These are phyloP conservation scores for Ophiocordyceps camponoti-saundersi DNA, from an alignment of 2,329 filamentous ascomycete species.

Conservation along the genomic window DNA sequence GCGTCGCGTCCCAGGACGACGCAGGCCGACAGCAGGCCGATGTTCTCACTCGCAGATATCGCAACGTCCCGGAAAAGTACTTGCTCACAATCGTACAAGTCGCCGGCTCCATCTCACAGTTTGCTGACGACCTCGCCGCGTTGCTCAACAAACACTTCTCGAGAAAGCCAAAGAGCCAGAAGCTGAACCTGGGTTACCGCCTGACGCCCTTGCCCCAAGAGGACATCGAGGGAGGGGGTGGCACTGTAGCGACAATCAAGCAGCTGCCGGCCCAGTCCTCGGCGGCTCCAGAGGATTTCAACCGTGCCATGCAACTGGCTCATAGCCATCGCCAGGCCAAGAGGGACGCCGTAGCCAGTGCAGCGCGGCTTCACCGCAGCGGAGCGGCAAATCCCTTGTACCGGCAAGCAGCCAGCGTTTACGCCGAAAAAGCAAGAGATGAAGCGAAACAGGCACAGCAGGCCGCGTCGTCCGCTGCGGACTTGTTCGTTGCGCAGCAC, in stretches of 20 bases:
- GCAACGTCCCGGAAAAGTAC: constrained; percentile 25
- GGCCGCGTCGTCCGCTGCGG: constrained; percentile 49
- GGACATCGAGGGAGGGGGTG: constrained; percentile 4
- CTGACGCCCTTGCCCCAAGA: constrained; percentile 15
- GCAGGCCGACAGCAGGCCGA: constrained; percentile 12
- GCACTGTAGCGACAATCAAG: background rate
- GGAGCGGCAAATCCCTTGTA: constrained; percentile 56
- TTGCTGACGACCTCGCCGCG: constrained; percentile 22
- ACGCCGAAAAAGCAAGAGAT: constrained; percentile 53
- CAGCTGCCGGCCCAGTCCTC: background rate
- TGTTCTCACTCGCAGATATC: constrained; percentile 19
- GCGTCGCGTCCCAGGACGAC: constrained; percentile 15
- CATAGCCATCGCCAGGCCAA: constrained; percentile 13
- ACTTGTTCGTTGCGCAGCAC: constrained; percentile 50
- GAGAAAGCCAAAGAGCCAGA: constrained; percentile 18
- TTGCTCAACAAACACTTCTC: constrained; percentile 24
- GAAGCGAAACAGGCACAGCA: constrained; percentile 38
- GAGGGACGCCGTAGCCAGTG: constrained; percentile 17
- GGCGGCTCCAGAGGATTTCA: constrained; percentile 5
- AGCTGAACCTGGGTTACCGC: constrained; percentile 20
- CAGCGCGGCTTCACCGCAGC: constrained; percentile 23
- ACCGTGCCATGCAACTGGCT: constrained; percentile 12
- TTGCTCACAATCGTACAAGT: constrained; percentile 24
- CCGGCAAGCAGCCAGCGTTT: constrained; percentile 60
- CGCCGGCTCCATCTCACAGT: constrained; percentile 15